These are phyloP conservation scores for Chytriomyces hyalinus DNA, from an alignment of 192 early-diverging fungal species.

Conservation along the genomic window DNA sequence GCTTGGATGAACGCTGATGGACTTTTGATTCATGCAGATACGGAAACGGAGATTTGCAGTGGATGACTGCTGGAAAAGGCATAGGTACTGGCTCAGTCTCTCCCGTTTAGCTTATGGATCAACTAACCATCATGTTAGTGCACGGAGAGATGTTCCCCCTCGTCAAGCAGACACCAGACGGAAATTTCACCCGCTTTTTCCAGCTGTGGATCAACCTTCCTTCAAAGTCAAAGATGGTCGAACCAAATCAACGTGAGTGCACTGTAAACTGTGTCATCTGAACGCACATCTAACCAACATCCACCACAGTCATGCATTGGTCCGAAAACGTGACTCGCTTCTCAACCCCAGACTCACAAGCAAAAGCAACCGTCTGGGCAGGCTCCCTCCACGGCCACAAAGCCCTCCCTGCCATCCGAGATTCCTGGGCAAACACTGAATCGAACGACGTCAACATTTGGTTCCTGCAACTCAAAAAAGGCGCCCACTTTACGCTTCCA, in stretches of 20 bases:
- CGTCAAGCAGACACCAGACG: conserved; percentile 47
- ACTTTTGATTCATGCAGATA: conserved; percentile 15
- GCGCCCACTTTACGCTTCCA: conserved; percentile 15
- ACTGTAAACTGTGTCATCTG: not conserved
- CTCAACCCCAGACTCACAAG: not conserved
- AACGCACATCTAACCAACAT: not conserved
- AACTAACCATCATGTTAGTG: conserved; percentile 14
- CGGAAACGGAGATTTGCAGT: conserved; percentile 57
- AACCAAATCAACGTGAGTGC: conserved; percentile 13
- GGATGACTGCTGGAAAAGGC: conserved; percentile 61
- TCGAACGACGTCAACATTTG: conserved; percentile 29
- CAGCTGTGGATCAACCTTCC: conserved; percentile 71
- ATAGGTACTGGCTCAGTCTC: conserved; percentile 9
- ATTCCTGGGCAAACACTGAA: conserved; percentile 28
- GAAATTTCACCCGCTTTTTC: conserved; percentile 46
- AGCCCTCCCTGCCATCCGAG: conserved; percentile 4
- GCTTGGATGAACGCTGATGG: too few species aligned
- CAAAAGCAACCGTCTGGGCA: conserved; percentile 16
- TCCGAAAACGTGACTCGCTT: not conserved
- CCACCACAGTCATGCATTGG: conserved; percentile 4
- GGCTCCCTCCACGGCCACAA: conserved; percentile 6
- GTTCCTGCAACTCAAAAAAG: conserved; percentile 10
- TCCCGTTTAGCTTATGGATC: too few species aligned
- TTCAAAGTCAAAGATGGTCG: conserved; percentile 34
- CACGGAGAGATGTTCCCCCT: conserved; percentile 53